phyloP scores from a whole-genome alignment of 2,329 filamentous ascomycete species.

The Xylariaceae sp. region DNA sequence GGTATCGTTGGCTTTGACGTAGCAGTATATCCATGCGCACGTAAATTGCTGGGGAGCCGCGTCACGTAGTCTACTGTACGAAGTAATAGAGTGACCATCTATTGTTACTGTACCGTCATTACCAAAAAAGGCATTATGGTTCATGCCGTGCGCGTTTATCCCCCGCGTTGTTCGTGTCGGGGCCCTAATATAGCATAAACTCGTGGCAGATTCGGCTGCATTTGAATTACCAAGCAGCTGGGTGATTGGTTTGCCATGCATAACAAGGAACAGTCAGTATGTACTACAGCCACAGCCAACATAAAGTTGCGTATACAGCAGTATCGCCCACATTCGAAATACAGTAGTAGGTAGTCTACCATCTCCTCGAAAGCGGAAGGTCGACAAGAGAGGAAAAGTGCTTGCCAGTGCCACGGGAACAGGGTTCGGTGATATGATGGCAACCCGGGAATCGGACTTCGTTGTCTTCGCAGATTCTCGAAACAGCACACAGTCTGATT shows the following conservation, averaged over 20 bases:
- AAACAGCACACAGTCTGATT: conserved; percentile 2
- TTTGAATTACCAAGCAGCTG: conserved; percentile 22
- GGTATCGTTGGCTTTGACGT: too few species aligned
- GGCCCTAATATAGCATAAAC: conserved; percentile 23
- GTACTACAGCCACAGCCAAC: background rate
- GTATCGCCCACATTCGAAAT: too few species aligned
- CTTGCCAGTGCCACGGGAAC: conserved; percentile 4
- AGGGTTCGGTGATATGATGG: conserved; percentile 3
- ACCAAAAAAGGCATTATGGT: conserved; percentile 17
- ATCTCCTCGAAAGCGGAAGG: conserved; percentile 22
- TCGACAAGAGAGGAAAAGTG: conserved; percentile 6
- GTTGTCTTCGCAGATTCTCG: conserved; percentile 10
- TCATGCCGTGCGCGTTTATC: conserved; percentile 19
- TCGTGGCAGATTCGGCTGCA: conserved; percentile 23
- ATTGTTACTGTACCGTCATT: background rate
- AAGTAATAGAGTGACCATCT: background rate
- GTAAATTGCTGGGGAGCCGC: too few species aligned
- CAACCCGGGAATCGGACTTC: background rate
- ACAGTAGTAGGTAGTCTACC: too few species aligned
- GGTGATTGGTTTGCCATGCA: conserved; percentile 15
- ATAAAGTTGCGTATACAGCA: background rate
- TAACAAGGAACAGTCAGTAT: background rate
- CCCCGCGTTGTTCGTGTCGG: conserved; percentile 15
- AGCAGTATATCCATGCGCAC: too few species aligned
- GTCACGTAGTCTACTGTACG: background rate